These are phyloP conservation scores for Colletotrichum aenigma DNA, from an alignment of 2,329 filamentous ascomycete genomes.

Conservation along the genomic window DNA sequence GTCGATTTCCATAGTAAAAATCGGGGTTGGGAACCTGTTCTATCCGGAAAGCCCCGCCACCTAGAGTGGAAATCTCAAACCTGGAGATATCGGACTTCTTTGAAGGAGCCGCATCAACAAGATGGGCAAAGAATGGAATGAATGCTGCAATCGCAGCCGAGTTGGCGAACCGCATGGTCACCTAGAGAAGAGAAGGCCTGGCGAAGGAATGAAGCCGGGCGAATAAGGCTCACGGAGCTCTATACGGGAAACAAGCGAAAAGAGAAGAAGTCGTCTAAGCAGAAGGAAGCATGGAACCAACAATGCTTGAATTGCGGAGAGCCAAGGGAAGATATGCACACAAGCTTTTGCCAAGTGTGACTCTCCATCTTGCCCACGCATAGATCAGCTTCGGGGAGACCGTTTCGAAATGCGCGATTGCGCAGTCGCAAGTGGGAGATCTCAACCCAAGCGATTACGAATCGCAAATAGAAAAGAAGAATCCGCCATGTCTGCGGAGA, in stretches of 20 bases:
- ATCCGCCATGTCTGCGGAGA: background rate
- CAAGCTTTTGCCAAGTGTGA: conserved; percentile 21
- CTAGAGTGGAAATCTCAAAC: conserved; percentile 37
- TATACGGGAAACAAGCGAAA: background rate
- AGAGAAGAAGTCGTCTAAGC: background rate
- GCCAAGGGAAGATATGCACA: conserved; percentile 9
- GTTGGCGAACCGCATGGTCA: conserved; percentile 36
- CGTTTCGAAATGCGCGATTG: conserved; percentile 9
- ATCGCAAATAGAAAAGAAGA: background rate
- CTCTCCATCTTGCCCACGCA: conserved; percentile 1
- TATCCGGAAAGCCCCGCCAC: conserved; percentile 43
- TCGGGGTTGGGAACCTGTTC: conserved; percentile 41
- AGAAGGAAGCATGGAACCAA: background rate
- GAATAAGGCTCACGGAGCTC: conserved; percentile 13
- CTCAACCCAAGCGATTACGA: background rate
- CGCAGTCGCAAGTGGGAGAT: background rate
- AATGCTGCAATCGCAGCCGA: conserved; percentile 36
- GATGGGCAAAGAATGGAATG: background rate
- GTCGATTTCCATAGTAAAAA: conserved; percentile 32
- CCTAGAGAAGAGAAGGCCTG: background rate
- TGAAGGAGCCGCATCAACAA: conserved; percentile 31
- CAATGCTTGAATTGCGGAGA: background rate
- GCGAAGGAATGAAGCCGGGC: conserved; percentile 22
- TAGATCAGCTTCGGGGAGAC: background rate
- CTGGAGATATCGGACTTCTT: conserved; percentile 25